Evolutionary conservation across 306 rosid genomes (phyloP).

Genomic region (Begonia fuchsioides): DNA sequence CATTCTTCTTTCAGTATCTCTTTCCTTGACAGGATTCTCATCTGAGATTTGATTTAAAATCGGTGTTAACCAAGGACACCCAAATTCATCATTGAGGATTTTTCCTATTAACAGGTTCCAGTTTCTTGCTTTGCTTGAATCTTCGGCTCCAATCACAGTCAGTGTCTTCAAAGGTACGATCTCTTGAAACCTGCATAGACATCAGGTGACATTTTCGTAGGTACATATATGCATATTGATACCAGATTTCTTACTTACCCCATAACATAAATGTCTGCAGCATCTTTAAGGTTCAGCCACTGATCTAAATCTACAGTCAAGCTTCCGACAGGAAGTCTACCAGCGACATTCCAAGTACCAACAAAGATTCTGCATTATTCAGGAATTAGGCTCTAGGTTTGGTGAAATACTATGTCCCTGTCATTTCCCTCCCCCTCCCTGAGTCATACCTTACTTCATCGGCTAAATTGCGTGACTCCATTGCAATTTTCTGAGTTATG

Average conservation of each 20-base stretch:
- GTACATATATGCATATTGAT: neutral
- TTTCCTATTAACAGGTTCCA: constrained; percentile 74
- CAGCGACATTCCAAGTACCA: constrained; percentile 95
- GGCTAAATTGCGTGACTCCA: constrained; percentile 48
- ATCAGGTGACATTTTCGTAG: neutral
- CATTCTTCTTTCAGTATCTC: constrained; percentile 10
- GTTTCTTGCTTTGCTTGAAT: constrained; percentile 50
- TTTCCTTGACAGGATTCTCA: constrained; percentile 12
- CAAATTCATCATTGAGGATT: constrained; percentile 40
- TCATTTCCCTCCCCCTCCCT: no score
- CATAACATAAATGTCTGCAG: constrained; percentile 78
- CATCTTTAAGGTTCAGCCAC: constrained; percentile 71
- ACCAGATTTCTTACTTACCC: constrained; percentile 45
- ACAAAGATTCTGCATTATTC: constrained; percentile 52
- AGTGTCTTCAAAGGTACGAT: constrained; percentile 68
- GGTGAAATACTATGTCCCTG: no score
- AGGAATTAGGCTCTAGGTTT: neutral
- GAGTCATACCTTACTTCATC: constrained; percentile 48
- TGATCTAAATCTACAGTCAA: constrained; percentile 79
- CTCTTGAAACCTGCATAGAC: constrained; percentile 57
- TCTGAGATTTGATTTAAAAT: constrained; percentile 19
- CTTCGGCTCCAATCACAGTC: constrained; percentile 78
- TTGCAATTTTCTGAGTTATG: constrained; percentile 28
- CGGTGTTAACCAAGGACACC: constrained; percentile 44
- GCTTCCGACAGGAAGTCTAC: constrained; percentile 69